Base-by-base conservation (phyloP, 2,329 filamentous ascomycete genomes). In the Fusarium sp. region DNA sequence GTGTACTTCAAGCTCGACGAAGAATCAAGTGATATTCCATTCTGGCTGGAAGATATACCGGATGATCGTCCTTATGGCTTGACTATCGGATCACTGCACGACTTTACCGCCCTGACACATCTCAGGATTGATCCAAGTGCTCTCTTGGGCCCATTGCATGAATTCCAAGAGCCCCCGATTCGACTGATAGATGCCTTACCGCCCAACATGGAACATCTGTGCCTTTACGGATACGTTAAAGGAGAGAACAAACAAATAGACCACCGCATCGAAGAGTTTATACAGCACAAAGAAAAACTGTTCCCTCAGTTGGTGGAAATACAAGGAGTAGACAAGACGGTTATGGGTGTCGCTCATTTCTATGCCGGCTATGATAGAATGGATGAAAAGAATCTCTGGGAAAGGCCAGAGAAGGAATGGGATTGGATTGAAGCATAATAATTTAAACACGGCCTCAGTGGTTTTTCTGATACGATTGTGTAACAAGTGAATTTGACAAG, bases 201-300 rank as follows among this genome's bases (percentile, higher is more conserved):
- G 26, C 42, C 34, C 4, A 47, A 14, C 2, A 19, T 69, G 10
- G 32, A 68, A 44, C 57, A 55, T 20, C 4, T 63, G 2, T 60
- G 21, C 23, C 40, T 69, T 4, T 60, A 44, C 17, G 65, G 42
- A 7, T 63, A 63, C 26, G n/a, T 15, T 4, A 57, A 61, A 10
- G 47, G 60, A 2, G 15, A 28, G 8, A 62, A 48, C 5, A 3
- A 30, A 17, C 24, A 51, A 17, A 19, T 68, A 2, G 64, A 62
- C 15, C 12, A 4, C 7, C 60, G 62, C 11, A 9, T 62, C 4
- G 23, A 54, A 20, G 56, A 65, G 14, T 6, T 65, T 3, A n/a
- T 65, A 17, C 36, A 47, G 10, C 36, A 56, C 8, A 65, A 45
- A 20, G 23, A 19, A 8, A 34, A 28, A 8, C 28, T 7, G 9